These are phyloP conservation scores for Cyberlindnera subsufficiens DNA, from an alignment of 805 yeast species.

Conservation along the genomic window DNA sequence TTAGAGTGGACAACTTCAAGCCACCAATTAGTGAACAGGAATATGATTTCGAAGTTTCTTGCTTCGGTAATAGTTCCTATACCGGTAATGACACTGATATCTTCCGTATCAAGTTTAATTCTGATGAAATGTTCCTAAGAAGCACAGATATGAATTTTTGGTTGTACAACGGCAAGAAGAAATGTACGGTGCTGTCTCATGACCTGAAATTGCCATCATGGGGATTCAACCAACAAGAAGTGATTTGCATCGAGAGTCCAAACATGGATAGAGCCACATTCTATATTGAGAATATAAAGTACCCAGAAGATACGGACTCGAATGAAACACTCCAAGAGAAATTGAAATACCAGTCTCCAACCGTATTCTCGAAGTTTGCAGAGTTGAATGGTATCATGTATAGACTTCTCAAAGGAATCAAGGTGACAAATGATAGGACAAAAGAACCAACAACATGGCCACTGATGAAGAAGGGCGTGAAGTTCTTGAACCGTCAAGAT, in stretches of 20 bases:
- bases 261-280: conserved; percentile 62
- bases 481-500: conserved; percentile 42
- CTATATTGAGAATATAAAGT: conserved; percentile 59
- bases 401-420: conserved; percentile 13
- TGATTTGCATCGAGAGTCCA: conserved; percentile 76
- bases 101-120: conserved; percentile 52
- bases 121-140: conserved; percentile 25
- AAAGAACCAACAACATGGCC: conserved; percentile 61
- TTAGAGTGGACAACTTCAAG: conserved; percentile 61
- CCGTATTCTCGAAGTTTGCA: conserved; percentile 15
- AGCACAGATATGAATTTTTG: conserved; percentile 61
- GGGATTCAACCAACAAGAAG: conserved; percentile 86
- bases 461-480: conserved; percentile 49
- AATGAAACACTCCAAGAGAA: conserved; percentile 10
- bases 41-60: conserved; percentile 77
- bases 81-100: conserved; percentile 64
- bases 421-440: conserved; percentile 22
- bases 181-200: conserved; percentile 74
- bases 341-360: conserved; percentile 1
- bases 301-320: conserved; percentile 22
- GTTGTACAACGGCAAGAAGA: conserved; percentile 57
- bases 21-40: conserved; percentile 93
- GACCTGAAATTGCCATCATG: conserved; percentile 69
- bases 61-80: conserved; percentile 58
- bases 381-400: conserved; percentile 17